Percentiles rank a stretch among this genome's conserved stretches.
Evolutionary conservation across 257 asterid species (phyloP).

Genomic region (Solanum stenotomum): DNA sequence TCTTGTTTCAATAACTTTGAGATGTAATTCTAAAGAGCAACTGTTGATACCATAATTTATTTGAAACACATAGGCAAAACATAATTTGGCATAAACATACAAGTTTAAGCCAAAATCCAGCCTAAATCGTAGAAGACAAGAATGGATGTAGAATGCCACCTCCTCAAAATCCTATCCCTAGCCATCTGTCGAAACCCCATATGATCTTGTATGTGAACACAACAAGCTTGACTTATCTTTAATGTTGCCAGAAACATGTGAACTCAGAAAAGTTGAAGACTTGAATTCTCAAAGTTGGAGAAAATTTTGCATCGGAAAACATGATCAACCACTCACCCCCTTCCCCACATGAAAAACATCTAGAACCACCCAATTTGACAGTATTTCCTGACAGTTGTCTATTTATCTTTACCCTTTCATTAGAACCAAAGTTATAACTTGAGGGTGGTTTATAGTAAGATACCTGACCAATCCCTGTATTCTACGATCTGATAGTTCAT

Average conservation of each 20-base stretch:
- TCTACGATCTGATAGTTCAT: not conserved
- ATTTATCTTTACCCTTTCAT: not conserved
- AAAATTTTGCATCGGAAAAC: not conserved
- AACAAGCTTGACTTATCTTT: not conserved
- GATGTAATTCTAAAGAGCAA: not conserved
- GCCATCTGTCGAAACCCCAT: not conserved
- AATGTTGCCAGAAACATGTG: not conserved
- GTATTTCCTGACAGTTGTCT: not conserved
- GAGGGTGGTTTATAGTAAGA: not conserved
- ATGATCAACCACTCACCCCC: not conserved
- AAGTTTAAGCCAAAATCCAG: not conserved
- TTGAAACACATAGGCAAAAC: not conserved
- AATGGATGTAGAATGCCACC: not conserved
- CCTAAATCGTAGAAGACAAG: not conserved
- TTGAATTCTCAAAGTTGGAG: not conserved
- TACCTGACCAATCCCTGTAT: not conserved
- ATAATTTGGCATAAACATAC: not conserved
- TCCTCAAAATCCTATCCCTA: not conserved
- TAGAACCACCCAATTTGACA: not conserved
- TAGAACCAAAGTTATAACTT: not conserved
- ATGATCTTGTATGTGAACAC: not conserved
- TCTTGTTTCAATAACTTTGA: not conserved
- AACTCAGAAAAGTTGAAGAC: not conserved
- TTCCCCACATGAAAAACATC: not conserved
- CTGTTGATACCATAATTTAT: not conserved